Conservation (phyloP, 345 rosid genomes). For the Citrus trifoliata region DNA sequence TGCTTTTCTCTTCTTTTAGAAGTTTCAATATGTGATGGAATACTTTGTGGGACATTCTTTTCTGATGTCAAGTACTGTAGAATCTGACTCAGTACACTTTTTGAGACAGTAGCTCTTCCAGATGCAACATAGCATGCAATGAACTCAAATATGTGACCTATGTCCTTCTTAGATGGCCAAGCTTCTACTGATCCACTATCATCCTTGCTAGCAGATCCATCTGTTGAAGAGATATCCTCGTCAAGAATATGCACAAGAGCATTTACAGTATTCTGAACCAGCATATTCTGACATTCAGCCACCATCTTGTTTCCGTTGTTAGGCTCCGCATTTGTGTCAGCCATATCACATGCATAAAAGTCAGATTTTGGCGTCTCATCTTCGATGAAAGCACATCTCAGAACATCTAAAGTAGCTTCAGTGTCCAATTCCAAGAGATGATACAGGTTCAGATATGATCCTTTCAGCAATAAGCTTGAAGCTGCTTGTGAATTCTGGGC, state of each 20-base stretch:
- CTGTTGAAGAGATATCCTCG: slow-evolving; percentile 25
- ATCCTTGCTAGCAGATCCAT: slow-evolving; percentile 34
- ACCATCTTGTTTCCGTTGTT: slow-evolving; percentile 31
- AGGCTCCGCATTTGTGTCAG: slow-evolving; percentile 35
- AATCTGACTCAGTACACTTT: slow-evolving; percentile 50
- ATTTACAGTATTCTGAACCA: slow-evolving; percentile 62
- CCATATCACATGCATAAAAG: slow-evolving; percentile 33
- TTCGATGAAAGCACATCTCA: slow-evolving; percentile 71
- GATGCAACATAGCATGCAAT: slow-evolving; percentile 65
- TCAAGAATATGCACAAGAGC: slow-evolving; percentile 64
- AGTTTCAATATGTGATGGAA: slow-evolving; percentile 24
- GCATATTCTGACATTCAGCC: slow-evolving; percentile 32
- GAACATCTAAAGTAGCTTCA: slow-evolving; percentile 90
- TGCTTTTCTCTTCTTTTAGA: slow-evolving; percentile 76
- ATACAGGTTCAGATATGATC: slow-evolving; percentile 63
- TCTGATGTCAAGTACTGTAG: slow-evolving; percentile 72
- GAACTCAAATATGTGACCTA: slow-evolving; percentile 69
- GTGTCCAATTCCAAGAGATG: slow-evolving; percentile 84
- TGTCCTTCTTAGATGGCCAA: slow-evolving; percentile 74
- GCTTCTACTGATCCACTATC: slow-evolving; percentile 35
- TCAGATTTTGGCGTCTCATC: slow-evolving; percentile 34
- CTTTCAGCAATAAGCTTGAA: slow-evolving; percentile 29
- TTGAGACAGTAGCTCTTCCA: slow-evolving; percentile 60
- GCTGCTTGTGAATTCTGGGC: slow-evolving; percentile 33
- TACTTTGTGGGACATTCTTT: slow-evolving; percentile 24